Percentiles rank a stretch among this genome's conserved stretches.
Conservation (phyloP, 805 yeast genomes). For the Metschnikowia anglica region DNA sequence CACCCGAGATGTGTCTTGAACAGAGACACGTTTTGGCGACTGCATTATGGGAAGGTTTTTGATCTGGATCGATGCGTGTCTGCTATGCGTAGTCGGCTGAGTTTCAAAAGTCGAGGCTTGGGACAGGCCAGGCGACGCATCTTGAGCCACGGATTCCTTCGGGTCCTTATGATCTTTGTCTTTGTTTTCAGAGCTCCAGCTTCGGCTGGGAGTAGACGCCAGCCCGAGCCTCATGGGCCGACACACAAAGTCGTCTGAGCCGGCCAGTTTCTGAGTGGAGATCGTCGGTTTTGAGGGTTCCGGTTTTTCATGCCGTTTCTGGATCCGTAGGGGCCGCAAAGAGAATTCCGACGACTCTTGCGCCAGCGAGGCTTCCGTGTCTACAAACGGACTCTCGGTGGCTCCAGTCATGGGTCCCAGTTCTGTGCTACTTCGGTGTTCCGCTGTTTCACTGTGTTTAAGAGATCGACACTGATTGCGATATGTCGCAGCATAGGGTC, state of each 20-base stretch:
- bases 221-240: conserved; percentile 37
- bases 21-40: conserved; percentile 26
- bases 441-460: too few relatives aligned
- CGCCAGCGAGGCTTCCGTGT: not conserved
- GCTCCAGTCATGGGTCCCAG: conserved; percentile 4
- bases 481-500: too few relatives aligned
- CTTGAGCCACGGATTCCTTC: not conserved
- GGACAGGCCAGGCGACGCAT: not conserved
- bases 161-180: not conserved
- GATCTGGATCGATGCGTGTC: conserved; percentile 31
- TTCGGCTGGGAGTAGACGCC: conserved; percentile 7
- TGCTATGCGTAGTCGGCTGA: conserved; percentile 9
- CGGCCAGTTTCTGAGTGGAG: conserved; percentile 1
- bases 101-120: conserved; percentile 1
- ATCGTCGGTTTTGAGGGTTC: conserved; percentile 1
- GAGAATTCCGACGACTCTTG: conserved; percentile 7
- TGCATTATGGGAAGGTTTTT: conserved; percentile 37
- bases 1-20: conserved; percentile 22
- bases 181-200: not conserved
- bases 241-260: conserved; percentile 34
- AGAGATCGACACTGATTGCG: too few relatives aligned
- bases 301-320: conserved; percentile 3
- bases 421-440: too few relatives aligned
- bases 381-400: conserved; percentile 5
- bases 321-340: conserved; percentile 17